phyloP scores from a whole-genome alignment of 1,139 yeast genomes.

The Sugiyamaella neomexicana region DNA sequence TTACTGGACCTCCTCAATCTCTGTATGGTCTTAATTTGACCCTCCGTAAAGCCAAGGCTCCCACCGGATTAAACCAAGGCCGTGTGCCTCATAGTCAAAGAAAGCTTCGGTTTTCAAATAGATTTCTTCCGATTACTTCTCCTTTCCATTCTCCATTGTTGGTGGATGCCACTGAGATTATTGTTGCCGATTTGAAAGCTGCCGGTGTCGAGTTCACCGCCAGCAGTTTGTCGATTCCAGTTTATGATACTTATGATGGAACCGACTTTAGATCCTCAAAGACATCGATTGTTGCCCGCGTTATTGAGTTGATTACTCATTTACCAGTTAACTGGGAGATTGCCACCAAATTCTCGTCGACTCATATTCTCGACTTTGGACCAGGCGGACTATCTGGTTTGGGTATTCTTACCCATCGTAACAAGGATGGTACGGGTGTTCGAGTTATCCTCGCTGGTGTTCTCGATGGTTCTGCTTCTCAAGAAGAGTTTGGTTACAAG shows the following conservation, averaged over 20 bases:
- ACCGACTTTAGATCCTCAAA: constrained; percentile 61
- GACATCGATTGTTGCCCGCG: constrained; percentile 61
- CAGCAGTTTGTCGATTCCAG: constrained; percentile 71
- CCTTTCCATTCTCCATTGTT: constrained; percentile 96
- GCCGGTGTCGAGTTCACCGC: constrained; percentile 59
- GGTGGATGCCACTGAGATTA: constrained; percentile 64
- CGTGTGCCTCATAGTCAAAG: constrained; percentile 92
- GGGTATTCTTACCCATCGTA: constrained; percentile 93
- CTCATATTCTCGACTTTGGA: constrained; percentile 94
- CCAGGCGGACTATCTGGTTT: constrained; percentile 98
- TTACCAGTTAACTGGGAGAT: constrained; percentile 93
- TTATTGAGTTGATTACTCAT: constrained; percentile 78
- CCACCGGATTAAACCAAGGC: constrained; percentile 91
- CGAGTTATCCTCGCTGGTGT: constrained; percentile 93
- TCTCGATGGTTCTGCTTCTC: constrained; percentile 63
- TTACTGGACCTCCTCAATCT: constrained; percentile 99
- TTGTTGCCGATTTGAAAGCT: constrained; percentile 62
- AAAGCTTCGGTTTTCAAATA: constrained; percentile 85
- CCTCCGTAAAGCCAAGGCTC: constrained; percentile 91
- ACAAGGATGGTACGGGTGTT: constrained; percentile 98
- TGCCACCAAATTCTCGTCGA: constrained; percentile 76
- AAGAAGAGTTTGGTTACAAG: constrained; percentile 89
- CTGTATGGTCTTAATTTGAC: constrained; percentile 91
- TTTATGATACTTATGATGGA: constrained; percentile 87
- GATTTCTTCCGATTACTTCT: constrained; percentile 92